These are phyloP conservation scores for Aspergillus avenaceus DNA, from an alignment of 495 filamentous ascomycete species.

Conservation along the genomic window DNA sequence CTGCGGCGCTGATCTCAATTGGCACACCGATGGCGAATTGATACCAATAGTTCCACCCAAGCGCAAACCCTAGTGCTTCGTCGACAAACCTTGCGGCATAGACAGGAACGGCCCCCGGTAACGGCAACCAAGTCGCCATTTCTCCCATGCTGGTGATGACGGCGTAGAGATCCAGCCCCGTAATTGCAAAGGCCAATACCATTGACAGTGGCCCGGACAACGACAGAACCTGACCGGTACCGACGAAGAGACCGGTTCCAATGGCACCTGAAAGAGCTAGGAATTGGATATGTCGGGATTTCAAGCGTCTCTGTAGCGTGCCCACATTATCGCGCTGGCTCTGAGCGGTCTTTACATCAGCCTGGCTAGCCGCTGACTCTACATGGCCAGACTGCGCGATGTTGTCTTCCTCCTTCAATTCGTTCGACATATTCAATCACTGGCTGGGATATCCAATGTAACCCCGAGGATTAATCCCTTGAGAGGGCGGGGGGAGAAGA, in stretches of 20 bases:
- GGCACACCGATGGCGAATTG: constrained; percentile 53
- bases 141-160: constrained; percentile 51
- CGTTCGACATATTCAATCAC: no score
- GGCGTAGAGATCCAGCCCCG: constrained; percentile 55
- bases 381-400: no score
- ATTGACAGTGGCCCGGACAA: constrained; percentile 60
- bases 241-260: constrained; percentile 68
- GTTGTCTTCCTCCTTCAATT: no score
- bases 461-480: no score
- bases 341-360: not conserved
- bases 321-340: constrained; percentile 14
- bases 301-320: constrained; percentile 47
- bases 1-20: constrained; percentile 62
- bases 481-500: no score
- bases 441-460: no score
- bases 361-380: not conserved
- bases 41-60: constrained; percentile 65
- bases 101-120: constrained; percentile 62
- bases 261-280: constrained; percentile 55
- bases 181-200: constrained; percentile 61
- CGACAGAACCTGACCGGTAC: constrained; percentile 58
- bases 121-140: constrained; percentile 69
- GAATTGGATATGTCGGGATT: constrained; percentile 60
- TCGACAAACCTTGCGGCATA: constrained; percentile 66
- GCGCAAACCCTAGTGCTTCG: constrained; percentile 61